Percentiles rank a stretch among this genome's conserved stretches.
phyloP scores from a whole-genome alignment of 257 asterid species.

The Primulina huaijiensis region DNA sequence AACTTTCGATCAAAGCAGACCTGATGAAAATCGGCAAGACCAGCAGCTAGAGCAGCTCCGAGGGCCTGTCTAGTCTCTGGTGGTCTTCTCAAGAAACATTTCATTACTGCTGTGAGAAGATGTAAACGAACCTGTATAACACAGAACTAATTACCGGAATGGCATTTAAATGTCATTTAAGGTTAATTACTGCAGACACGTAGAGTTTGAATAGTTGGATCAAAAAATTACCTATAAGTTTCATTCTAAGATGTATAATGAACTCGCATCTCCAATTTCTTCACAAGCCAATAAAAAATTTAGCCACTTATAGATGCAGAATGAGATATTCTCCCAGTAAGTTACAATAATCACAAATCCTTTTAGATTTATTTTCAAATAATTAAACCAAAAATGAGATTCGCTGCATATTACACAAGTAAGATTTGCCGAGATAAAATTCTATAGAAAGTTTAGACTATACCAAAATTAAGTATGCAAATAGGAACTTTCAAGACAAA shows the following conservation, averaged over 20 bases:
- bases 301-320: conserved; percentile 5
- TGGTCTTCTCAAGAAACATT: conserved; percentile 89
- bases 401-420: neutral
- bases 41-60: conserved; percentile 95
- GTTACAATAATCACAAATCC: neutral
- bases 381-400: conserved; percentile 5
- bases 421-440: neutral
- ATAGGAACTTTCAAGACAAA: neutral
- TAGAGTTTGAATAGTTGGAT: conserved; percentile 3
- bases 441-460: neutral
- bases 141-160: conserved; percentile 27
- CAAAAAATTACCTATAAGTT: neutral
- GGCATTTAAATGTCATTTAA: conserved; percentile 12
- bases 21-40: conserved; percentile 97
- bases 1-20: conserved; percentile 31
- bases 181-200: conserved; percentile 11
- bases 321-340: neutral
- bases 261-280: conserved; percentile 15
- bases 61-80: conserved; percentile 90
- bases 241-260: conserved; percentile 4
- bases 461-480: neutral
- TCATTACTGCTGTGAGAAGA: conserved; percentile 88
- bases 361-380: conserved; percentile 8
- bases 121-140: conserved; percentile 83
- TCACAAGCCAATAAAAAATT: neutral